phyloP scores from a whole-genome alignment of 192 early-diverging fungal species.

The Chytriomyces hyalinus region DNA sequence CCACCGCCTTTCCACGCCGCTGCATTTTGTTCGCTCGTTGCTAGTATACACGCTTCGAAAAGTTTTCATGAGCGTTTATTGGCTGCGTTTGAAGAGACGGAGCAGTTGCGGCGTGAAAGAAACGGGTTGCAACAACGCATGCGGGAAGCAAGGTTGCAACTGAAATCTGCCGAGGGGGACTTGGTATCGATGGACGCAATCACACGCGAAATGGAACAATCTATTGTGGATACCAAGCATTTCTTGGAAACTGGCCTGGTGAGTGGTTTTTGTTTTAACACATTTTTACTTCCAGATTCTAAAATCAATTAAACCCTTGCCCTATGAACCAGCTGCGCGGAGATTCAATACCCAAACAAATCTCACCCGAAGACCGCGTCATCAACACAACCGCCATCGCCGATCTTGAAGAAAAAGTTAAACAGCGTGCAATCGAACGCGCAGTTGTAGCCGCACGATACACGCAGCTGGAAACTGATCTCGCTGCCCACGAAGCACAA shows the following conservation, averaged over 20 bases:
- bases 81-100: slow-evolving; percentile 4
- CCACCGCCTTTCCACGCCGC: slow-evolving; percentile 31
- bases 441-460: not conserved
- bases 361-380: not conserved
- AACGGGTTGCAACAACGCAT: not conserved
- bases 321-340: too few relatives aligned
- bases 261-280: not conserved
- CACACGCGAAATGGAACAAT: not conserved
- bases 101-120: not conserved
- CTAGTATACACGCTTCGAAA: slow-evolving; percentile 1
- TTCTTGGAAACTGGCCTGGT: not conserved
- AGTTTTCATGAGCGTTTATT: slow-evolving; percentile 1
- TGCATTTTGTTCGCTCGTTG: slow-evolving; percentile 14
- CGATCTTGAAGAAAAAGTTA: not conserved
- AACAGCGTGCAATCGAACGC: not conserved
- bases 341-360: too few relatives aligned
- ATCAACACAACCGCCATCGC: not conserved
- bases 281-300: too few relatives aligned
- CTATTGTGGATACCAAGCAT: not conserved
- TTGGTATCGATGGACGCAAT: not conserved
- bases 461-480: not conserved
- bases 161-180: slow-evolving; percentile 3
- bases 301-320: too few relatives aligned
- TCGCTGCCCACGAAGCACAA: not conserved
- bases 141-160: not conserved